phyloP scores from a whole-genome alignment of 1,139 yeast species.

The Debaryomyces udenii region DNA sequence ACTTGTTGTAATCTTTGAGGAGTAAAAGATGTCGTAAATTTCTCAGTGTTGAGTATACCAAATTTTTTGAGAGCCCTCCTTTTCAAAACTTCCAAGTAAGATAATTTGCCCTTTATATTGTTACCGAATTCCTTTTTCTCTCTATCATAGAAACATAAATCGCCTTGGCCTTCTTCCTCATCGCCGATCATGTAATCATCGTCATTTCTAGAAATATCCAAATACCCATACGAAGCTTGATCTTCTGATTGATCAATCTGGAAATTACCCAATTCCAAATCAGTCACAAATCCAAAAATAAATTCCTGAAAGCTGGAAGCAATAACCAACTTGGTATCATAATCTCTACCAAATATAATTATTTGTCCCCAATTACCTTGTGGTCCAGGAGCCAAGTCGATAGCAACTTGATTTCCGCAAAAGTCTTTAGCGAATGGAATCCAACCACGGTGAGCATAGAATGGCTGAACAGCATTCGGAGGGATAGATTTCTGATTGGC shows the following conservation, averaged over 20 bases:
- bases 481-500: slow-evolving; percentile 60
- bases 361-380: slow-evolving; percentile 64
- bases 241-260: slow-evolving; percentile 49
- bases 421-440: slow-evolving; percentile 60
- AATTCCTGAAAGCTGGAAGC: slow-evolving; percentile 62
- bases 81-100: slow-evolving; percentile 57
- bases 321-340: slow-evolving; percentile 61
- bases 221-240: slow-evolving; percentile 34
- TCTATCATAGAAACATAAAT: slow-evolving; percentile 38
- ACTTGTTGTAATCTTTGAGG: slow-evolving; percentile 30
- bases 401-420: slow-evolving; percentile 62
- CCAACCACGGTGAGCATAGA: slow-evolving; percentile 63
- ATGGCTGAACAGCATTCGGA: slow-evolving; percentile 56
- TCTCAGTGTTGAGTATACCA: slow-evolving; percentile 39
- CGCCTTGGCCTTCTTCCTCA: slow-evolving; percentile 52
- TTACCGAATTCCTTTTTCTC: slow-evolving; percentile 37
- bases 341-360: slow-evolving; percentile 65
- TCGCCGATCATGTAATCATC: slow-evolving; percentile 54
- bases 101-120: slow-evolving; percentile 32
- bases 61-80: slow-evolving; percentile 49
- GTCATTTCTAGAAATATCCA: slow-evolving; percentile 41
- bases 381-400: slow-evolving; percentile 66
- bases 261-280: slow-evolving; percentile 57
- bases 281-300: slow-evolving; percentile 48
- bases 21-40: slow-evolving; percentile 43